Conservation (phyloP, 495 filamentous ascomycete genomes). For the Lentithecium fluviatile region DNA sequence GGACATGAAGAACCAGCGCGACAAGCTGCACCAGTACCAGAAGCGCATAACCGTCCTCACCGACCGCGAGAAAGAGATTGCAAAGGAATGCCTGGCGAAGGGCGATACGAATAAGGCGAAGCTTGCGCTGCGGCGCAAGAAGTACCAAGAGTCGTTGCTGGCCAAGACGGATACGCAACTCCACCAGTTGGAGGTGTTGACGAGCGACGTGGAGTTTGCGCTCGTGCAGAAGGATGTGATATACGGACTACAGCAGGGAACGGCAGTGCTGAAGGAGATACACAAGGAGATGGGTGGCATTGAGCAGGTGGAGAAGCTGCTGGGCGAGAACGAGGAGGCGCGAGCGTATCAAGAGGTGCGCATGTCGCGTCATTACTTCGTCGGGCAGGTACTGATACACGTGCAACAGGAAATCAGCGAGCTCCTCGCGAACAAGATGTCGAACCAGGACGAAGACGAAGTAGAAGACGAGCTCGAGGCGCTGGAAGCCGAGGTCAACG, state of each 20-base stretch:
- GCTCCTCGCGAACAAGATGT: slow-evolving; percentile 80
- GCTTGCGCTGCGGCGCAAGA: slow-evolving; percentile 88
- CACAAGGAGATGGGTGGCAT: slow-evolving; percentile 94
- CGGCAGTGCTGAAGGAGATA: slow-evolving; percentile 82
- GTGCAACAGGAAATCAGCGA: slow-evolving; percentile 74
- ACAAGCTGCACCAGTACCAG: slow-evolving; percentile 93
- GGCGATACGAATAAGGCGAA: slow-evolving; percentile 78
- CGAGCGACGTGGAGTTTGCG: slow-evolving; percentile 84
- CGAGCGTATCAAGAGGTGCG: slow-evolving; percentile 80
- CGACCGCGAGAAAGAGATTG: slow-evolving; percentile 75
- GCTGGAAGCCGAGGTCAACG: slow-evolving; percentile 65
- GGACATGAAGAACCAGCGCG: slow-evolving; percentile 94
- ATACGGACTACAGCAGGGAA: slow-evolving; percentile 90
- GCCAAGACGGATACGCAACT: slow-evolving; percentile 89
- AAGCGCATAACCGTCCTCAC: slow-evolving; percentile 82
- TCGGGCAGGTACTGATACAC: not conserved
- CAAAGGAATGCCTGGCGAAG: slow-evolving; percentile 71
- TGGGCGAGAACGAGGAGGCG: slow-evolving; percentile 88
- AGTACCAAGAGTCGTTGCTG: slow-evolving; percentile 92
- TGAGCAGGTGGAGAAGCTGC: slow-evolving; percentile 86
- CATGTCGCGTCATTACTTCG: slow-evolving; percentile 5
- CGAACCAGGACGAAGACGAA: slow-evolving; percentile 93
- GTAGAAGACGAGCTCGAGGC: slow-evolving; percentile 91
- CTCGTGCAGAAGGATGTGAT: slow-evolving; percentile 93
- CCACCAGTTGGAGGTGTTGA: slow-evolving; percentile 80